Percentiles rank a stretch among this genome's conserved stretches.
Conservation (phyloP, 164 flowering plant species). For the Dillenia turbinata region DNA sequence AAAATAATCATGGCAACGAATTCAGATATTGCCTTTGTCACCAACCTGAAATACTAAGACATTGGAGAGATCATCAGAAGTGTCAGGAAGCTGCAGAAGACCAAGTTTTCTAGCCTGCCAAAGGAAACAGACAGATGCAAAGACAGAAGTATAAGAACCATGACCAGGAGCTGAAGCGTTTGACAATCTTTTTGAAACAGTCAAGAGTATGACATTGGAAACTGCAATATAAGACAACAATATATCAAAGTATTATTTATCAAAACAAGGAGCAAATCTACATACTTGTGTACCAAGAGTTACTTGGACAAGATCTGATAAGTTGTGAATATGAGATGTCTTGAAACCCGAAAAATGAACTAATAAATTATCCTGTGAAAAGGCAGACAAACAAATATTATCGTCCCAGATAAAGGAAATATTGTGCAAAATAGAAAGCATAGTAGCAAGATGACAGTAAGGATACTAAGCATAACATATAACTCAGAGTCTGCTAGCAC, state of each 20-base stretch:
- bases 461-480: too few relatives aligned
- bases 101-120: too few relatives aligned
- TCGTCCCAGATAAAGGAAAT: neutral
- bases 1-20: neutral
- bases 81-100: conserved; percentile 56
- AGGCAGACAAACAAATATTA: neutral
- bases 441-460: neutral
- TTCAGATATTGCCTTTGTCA: neutral
- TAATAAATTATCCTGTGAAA: conserved; percentile 66
- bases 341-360: conserved; percentile 83
- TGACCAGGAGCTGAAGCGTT: conserved; percentile 6
- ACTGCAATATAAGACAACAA: neutral
- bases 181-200: conserved; percentile 2
- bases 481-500: too few relatives aligned
- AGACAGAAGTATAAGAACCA: conserved; percentile 29
- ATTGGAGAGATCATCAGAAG: conserved; percentile 59
- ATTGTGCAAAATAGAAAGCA: neutral
- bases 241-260: neutral
- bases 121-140: conserved; percentile 12
- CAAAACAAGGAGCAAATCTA: conserved; percentile 2
- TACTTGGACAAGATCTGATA: conserved; percentile 75
- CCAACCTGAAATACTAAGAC: conserved; percentile 86
- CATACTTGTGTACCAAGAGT: conserved; percentile 68
- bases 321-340: conserved; percentile 69
- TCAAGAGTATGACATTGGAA: conserved; percentile 1